Conservation (phyloP, 2,329 filamentous ascomycete species). For the Curvularia eragrostidis region DNA sequence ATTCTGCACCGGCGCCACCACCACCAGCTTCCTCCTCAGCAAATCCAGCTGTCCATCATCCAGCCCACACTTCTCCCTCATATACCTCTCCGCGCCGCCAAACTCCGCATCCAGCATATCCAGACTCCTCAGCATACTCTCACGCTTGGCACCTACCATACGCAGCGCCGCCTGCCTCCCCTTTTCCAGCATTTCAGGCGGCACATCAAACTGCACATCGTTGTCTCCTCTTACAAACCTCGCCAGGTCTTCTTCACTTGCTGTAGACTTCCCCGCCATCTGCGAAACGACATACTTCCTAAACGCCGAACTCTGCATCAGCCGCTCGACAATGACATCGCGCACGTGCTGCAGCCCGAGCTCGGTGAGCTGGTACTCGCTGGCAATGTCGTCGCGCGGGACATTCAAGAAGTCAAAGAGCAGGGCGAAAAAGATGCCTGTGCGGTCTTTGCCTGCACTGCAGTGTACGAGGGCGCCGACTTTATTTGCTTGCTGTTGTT, state of each 20-base stretch:
- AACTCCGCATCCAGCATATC: constrained; percentile 65
- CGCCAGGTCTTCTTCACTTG: constrained; percentile 60
- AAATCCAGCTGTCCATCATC: constrained; percentile 61
- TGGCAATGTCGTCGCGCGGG: constrained; percentile 61
- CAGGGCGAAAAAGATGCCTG: constrained; percentile 72
- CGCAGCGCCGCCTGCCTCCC: constrained; percentile 40
- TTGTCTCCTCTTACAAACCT: constrained; percentile 49
- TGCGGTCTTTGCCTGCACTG: constrained; percentile 79
- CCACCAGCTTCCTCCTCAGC: constrained; percentile 48
- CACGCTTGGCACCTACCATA: constrained; percentile 52
- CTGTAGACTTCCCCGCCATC: constrained; percentile 31
- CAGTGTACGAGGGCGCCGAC: constrained; percentile 72
- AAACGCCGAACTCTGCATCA: constrained; percentile 51
- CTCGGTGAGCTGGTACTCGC: constrained; percentile 73
- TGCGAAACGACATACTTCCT: constrained; percentile 31
- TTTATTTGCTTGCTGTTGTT: constrained; percentile 18
- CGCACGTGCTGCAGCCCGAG: constrained; percentile 59
- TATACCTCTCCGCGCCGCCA: constrained; percentile 69
- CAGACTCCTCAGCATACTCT: constrained; percentile 60
- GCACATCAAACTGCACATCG: constrained; percentile 46
- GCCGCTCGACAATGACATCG: constrained; percentile 58
- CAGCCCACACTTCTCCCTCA: constrained; percentile 65
- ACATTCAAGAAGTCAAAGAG: constrained; percentile 70
- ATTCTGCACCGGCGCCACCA: not conserved
- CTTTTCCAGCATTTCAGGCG: constrained; percentile 29